Percentiles rank a stretch among this genome's conserved stretches.
phyloP scores from a whole-genome alignment of 148 eudicot genomes.

The Nyssa sinensis region DNA sequence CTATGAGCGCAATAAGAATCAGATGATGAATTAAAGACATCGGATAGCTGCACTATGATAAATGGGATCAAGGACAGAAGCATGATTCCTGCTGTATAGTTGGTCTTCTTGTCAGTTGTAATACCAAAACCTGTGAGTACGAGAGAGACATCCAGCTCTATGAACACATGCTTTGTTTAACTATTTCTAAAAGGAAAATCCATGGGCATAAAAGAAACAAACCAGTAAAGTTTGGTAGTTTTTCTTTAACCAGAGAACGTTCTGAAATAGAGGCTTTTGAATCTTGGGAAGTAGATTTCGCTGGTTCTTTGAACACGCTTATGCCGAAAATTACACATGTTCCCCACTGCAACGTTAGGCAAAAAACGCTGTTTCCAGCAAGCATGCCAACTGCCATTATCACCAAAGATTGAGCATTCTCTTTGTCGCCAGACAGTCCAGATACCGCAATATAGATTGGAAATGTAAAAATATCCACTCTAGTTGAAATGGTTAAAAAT shows the following conservation, averaged over 20 bases:
- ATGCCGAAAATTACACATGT: constrained; percentile 31
- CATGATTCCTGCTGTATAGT: constrained; percentile 37
- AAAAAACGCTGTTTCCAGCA: constrained; percentile 30
- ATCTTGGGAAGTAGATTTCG: constrained; percentile 1
- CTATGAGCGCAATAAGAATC: constrained; percentile 29
- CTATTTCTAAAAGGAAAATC: not conserved
- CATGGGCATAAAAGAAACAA: not conserved
- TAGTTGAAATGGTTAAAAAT: no score
- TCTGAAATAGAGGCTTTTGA: constrained; percentile 13
- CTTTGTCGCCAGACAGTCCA: constrained; percentile 14
- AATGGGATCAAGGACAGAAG: constrained; percentile 33
- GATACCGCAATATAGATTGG: constrained; percentile 21
- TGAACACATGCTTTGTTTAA: not conserved
- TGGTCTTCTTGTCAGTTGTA: constrained; percentile 27
- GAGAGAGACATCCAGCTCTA: not conserved
- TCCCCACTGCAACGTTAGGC: constrained; percentile 39
- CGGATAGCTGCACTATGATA: constrained; percentile 20
- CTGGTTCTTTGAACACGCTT: not conserved
- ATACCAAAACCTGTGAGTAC: constrained; percentile 23
- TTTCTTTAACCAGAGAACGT: not conserved
- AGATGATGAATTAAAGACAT: constrained; percentile 15
- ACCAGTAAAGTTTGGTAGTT: constrained; percentile 17
- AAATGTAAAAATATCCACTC: not conserved
- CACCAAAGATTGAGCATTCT: constrained; percentile 19
- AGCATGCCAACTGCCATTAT: constrained; percentile 21